Conservation (phyloP, 1,139 yeast species). For the Diutina rugosa region DNA sequence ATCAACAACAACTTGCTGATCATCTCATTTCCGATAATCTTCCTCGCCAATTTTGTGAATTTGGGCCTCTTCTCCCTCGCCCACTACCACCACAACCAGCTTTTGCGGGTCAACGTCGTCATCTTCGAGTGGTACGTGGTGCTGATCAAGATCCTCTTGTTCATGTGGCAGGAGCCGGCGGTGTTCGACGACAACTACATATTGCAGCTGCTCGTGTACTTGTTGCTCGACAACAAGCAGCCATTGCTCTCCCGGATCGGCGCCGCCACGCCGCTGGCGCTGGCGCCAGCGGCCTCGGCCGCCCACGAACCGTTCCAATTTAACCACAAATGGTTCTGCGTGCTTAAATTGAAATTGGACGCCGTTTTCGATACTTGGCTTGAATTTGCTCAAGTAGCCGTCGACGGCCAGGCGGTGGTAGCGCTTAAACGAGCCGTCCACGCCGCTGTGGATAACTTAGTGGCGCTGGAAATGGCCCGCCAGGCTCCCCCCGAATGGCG, state of each 20-base stretch:
- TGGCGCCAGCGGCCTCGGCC: neutral
- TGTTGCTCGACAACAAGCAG: neutral
- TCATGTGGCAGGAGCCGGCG: neutral
- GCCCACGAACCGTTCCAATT: neutral
- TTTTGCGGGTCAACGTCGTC: constrained; percentile 6
- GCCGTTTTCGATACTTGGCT: neutral
- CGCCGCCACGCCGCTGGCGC: neutral
- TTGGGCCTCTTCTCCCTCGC: neutral
- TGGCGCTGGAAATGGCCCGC: neutral
- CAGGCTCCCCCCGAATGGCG: neutral
- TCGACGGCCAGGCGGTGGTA: neutral
- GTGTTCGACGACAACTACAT: constrained; percentile 1
- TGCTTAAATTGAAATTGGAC: neutral
- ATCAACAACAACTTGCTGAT: constrained; percentile 14
- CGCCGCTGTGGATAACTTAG: neutral
- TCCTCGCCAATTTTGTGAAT: constrained; percentile 18
- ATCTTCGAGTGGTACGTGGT: constrained; percentile 29
- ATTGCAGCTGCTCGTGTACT: neutral
- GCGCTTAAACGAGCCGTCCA: neutral
- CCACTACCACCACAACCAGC: neutral
- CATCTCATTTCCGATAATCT: constrained; percentile 31
- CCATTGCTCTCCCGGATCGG: neutral
- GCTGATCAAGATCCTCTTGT: constrained; percentile 17
- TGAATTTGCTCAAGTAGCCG: neutral
- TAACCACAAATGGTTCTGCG: neutral